phyloP scores from a whole-genome alignment of 2,329 filamentous ascomycete species.

The Fusarium guadeloupense region DNA sequence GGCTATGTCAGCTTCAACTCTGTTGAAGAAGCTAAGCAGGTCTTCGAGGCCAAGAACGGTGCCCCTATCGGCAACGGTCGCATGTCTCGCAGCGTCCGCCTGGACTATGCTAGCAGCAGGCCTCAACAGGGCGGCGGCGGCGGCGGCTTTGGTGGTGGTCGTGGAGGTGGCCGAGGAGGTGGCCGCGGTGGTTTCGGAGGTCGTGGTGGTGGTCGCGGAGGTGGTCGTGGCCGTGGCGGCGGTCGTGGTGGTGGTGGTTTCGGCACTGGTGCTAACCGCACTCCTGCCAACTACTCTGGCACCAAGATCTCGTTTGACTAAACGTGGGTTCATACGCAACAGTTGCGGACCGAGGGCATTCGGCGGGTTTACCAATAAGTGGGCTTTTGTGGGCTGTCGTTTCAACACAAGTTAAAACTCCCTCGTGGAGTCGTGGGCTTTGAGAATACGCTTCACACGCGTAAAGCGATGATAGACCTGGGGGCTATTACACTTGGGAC shows the following conservation, averaged over 20 bases:
- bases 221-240: slow-evolving; percentile 56
- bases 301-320: slow-evolving; percentile 78
- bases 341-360: slow-evolving; percentile 55
- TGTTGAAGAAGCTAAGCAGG: slow-evolving; percentile 82
- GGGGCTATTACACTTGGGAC: slow-evolving; percentile 58
- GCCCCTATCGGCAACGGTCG: slow-evolving; percentile 70
- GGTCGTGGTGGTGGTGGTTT: slow-evolving; percentile 40
- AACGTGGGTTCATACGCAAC: slow-evolving; percentile 47
- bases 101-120: slow-evolving; percentile 81
- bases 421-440: slow-evolving; percentile 59
- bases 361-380: slow-evolving; percentile 53
- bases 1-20: slow-evolving; percentile 88
- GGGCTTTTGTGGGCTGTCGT: slow-evolving; percentile 65
- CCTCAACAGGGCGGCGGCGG: slow-evolving; percentile 66
- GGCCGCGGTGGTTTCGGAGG: slow-evolving; percentile 57
- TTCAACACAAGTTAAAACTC: slow-evolving; percentile 54
- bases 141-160: slow-evolving; percentile 58
- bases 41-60: slow-evolving; percentile 75
- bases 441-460: slow-evolving; percentile 58
- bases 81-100: slow-evolving; percentile 77
- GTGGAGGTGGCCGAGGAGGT: slow-evolving; percentile 55
- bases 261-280: slow-evolving; percentile 34
- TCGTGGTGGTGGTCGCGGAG: slow-evolving; percentile 60
- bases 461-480: slow-evolving; percentile 63
- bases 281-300: slow-evolving; percentile 62